Evolutionary conservation across 2,329 filamentous ascomycete species (phyloP), one percentile per base, ranked within the genome.

Genomic region (Neocucurbitaria cava): DNA sequence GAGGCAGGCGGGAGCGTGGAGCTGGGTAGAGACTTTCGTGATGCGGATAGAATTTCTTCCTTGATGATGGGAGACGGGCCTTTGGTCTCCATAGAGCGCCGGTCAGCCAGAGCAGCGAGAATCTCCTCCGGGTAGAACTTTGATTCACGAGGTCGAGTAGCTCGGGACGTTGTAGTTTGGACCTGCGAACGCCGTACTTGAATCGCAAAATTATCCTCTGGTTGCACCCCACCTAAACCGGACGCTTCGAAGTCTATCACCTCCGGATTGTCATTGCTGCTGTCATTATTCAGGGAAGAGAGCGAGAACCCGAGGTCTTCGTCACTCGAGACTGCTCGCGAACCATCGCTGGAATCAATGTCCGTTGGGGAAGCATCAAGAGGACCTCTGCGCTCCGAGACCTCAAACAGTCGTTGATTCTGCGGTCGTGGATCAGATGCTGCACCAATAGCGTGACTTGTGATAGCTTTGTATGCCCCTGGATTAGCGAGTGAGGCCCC

Each of bases 31-130:
- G 94, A 46, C 78, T 94, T 45, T 81, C 89, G 52, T 83, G 94
- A 58, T 78, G 89, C 52, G 80, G 91, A 61, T 77, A 89, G 38
- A 80, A 88, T 68, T 81, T 93, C 20, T 78, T 96, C 20, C 74
- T 84, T 52, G 87, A 96, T 79, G 1, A 68, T 13, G 4, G 54
- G 46, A 23, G 46, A 38, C 26, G 48, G 28, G 38, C 5, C 21
- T 46, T 54, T 18, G 20, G 48, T 28, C 41, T 64, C 40, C 41
- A 53, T 41, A 11, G 54, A 46, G 20, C 53, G 4, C 15, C 50
- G 39, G 9, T 66, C 49, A 9, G 64, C 44, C n/a, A 80, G 59
- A 15, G 75, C 68, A 1, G 70, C 64, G 3, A 70, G 69, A 9
- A 81, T 74, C 28, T 65, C 70, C 18, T 66, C 66, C 36, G 64